phyloP scores from a whole-genome alignment of 306 rosid genomes.

The Trifolium subterraneum region DNA sequence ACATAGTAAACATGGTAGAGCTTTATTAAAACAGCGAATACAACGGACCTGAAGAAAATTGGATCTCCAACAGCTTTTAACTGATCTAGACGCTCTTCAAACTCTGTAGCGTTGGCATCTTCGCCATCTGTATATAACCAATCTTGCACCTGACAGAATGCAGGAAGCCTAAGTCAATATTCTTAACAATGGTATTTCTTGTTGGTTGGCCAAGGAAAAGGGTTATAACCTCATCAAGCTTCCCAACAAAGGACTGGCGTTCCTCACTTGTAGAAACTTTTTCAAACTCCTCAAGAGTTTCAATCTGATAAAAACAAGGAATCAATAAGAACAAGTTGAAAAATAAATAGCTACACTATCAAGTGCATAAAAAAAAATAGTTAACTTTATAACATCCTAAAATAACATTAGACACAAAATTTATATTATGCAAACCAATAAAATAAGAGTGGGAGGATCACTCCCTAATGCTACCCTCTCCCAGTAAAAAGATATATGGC shows the following conservation, averaged over 20 bases:
- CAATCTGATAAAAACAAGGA: slow-evolving; percentile 64
- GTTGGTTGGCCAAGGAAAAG: slow-evolving; percentile 37
- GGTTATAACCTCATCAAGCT: slow-evolving; percentile 83
- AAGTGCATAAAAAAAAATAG: slow-evolving; percentile 14
- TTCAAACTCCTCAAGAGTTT: slow-evolving; percentile 71
- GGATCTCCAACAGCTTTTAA: slow-evolving; percentile 85
- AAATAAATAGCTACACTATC: slow-evolving; percentile 11
- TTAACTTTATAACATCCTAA: slow-evolving; percentile 23
- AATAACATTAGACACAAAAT: background rate
- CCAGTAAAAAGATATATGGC: background rate
- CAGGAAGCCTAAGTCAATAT: slow-evolving; percentile 37
- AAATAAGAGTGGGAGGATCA: slow-evolving; percentile 20
- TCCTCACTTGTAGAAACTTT: slow-evolving; percentile 77
- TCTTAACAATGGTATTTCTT: background rate
- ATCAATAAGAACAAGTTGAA: slow-evolving; percentile 28
- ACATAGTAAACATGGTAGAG: slow-evolving; percentile 10
- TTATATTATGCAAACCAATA: slow-evolving; percentile 1
- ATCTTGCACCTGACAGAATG: slow-evolving; percentile 79
- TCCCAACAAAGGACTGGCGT: slow-evolving; percentile 73
- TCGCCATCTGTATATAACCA: slow-evolving; percentile 98
- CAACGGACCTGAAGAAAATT: slow-evolving; percentile 77
- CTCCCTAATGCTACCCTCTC: slow-evolving; percentile 11
- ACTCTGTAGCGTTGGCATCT: slow-evolving; percentile 92
- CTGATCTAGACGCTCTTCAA: slow-evolving; percentile 72
- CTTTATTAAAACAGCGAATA: slow-evolving; percentile 32